Base-by-base conservation (phyloP, 2,329 filamentous ascomycete species). In the Mollisiaceae sp. region DNA sequence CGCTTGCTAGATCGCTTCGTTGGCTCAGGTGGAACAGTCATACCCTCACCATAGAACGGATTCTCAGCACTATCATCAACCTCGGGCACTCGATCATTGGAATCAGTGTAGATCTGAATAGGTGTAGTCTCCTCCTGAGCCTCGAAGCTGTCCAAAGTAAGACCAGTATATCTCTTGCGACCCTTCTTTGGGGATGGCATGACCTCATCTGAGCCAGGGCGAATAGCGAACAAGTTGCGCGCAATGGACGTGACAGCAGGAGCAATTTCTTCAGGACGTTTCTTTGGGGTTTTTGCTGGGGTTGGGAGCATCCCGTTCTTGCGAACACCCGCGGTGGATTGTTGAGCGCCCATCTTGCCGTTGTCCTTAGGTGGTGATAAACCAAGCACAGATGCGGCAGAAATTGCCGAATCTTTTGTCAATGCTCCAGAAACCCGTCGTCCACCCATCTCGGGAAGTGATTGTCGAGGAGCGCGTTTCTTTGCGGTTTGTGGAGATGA, bases 21-120 rank as follows among this genome's bases (percentile, higher is more conserved):
- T 24, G 81, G 80, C 66, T 80, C 79, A 12, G 81, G 79, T 67
- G 79, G 77, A 11, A 55, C 58, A 65, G 80, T 76, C 41, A 57
- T 73, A 38, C 71, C 68, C 54, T 81, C 80, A 60, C 83, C 85
- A 66, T 88, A 85, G 76, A 94, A 95, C 0, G 91, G 91, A 75
- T 94, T 95, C 32, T 89, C 87, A 8, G 81, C 78, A 70, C 83
- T 87, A n/a, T 79, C 76, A 72, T 93, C 91, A 50, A 86, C 79
- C 68, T 88, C 84, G 22, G 92, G 92, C 50, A 93, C 78, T 62
- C 89, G 88, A 71, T 97, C 93, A 69, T 93, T 89, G 0, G 91
- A 87, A 76, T 95, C 91, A 47, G 90, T 93, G 75, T 88, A 94
- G 73, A 94, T 92, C 69, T 85, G 77, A 70, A 94, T 91, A n/a